A percentile compares a stretch with the other conserved stretches of the same genome.
phyloP scores from a whole-genome alignment of 2,329 filamentous ascomycete genomes.

The Ascochyta fabae region DNA sequence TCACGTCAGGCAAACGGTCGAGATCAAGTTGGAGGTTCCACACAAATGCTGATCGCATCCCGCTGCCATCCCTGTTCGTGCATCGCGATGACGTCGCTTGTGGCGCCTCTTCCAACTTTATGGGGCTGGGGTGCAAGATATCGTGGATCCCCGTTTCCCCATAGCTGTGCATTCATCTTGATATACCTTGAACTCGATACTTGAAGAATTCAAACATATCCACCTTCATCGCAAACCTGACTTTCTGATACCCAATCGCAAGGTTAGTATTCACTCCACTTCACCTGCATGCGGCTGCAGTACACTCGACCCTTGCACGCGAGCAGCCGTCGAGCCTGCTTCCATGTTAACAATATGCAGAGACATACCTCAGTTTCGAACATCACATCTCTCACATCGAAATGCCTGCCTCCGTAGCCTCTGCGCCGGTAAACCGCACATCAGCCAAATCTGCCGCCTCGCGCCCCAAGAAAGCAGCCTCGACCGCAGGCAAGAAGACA shows the following conservation, averaged over 20 bases:
- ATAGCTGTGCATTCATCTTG: conserved; percentile 17
- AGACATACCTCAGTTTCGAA: not conserved
- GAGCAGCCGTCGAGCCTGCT: conserved; percentile 13
- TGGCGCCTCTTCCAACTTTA: conserved; percentile 44
- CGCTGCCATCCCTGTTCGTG: conserved; percentile 27
- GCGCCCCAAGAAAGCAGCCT: conserved; percentile 39
- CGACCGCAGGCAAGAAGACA: conserved; percentile 26
- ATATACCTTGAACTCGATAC: conserved; percentile 3
- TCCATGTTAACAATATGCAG: not conserved
- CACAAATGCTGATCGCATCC: conserved; percentile 23
- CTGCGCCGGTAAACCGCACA: conserved; percentile 42
- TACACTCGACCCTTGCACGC: conserved; percentile 27
- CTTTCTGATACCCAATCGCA: not conserved
- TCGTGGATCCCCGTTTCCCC: conserved; percentile 21
- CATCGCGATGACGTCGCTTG: conserved; percentile 43
- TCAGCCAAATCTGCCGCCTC: conserved; percentile 39
- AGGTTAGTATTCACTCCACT: conserved; percentile 23
- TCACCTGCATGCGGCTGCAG: conserved; percentile 7
- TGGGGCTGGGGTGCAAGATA: conserved; percentile 34
- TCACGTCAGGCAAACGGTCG: conserved; percentile 20
- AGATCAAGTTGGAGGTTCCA: conserved; percentile 35
- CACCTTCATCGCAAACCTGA: conserved; percentile 3
- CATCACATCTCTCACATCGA: conserved; percentile 10
- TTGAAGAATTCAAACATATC: not conserved
- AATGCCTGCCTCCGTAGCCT: conserved; percentile 47